phyloP scores from a whole-genome alignment of 495 filamentous ascomycete species.

The Penicillium longicatenatum region DNA sequence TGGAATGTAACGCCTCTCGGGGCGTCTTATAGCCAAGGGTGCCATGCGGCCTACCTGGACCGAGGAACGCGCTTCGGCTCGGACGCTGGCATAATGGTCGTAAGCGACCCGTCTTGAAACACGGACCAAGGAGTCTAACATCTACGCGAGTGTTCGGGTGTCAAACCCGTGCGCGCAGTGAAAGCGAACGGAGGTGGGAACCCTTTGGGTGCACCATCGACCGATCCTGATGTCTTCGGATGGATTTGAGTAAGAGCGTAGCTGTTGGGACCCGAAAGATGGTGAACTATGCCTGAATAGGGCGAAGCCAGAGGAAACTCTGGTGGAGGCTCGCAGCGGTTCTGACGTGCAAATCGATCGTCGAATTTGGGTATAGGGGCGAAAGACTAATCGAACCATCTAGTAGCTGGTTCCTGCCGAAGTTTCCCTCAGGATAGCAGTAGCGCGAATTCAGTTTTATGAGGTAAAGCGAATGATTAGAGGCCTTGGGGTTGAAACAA shows the following conservation, averaged over 20 bases:
- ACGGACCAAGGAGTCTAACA: constrained; percentile 16
- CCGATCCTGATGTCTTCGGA: constrained; percentile 73
- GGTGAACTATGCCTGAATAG: constrained; percentile 66
- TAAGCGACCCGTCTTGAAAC: constrained; percentile 22
- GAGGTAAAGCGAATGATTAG: constrained; percentile 13
- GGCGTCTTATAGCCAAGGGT: constrained; percentile 63
- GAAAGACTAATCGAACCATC: constrained; percentile 72
- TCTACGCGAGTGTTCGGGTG: constrained; percentile 15
- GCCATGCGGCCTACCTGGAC: constrained; percentile 52
- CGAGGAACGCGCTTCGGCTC: constrained; percentile 58
- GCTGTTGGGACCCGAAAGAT: constrained; percentile 67
- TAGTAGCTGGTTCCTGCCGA: constrained; percentile 33
- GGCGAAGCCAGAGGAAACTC: constrained; percentile 78
- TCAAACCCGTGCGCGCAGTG: constrained; percentile 14
- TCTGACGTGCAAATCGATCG: constrained; percentile 77
- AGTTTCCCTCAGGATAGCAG: constrained; percentile 12
- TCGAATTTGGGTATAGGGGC: constrained; percentile 65
- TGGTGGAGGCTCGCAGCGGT: constrained; percentile 71
- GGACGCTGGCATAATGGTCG: constrained; percentile 42
- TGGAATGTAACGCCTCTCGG: constrained; percentile 59
- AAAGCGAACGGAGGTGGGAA: constrained; percentile 42
- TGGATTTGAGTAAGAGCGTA: constrained; percentile 78
- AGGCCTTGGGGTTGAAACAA: constrained; percentile 63
- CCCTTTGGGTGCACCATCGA: constrained; percentile 65
- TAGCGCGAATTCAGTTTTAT: constrained; percentile 12